Percentiles rank a stretch among this genome's conserved stretches.
Conservation (phyloP, 768 basidiomycete species). For the Glaciozyma martinii region DNA sequence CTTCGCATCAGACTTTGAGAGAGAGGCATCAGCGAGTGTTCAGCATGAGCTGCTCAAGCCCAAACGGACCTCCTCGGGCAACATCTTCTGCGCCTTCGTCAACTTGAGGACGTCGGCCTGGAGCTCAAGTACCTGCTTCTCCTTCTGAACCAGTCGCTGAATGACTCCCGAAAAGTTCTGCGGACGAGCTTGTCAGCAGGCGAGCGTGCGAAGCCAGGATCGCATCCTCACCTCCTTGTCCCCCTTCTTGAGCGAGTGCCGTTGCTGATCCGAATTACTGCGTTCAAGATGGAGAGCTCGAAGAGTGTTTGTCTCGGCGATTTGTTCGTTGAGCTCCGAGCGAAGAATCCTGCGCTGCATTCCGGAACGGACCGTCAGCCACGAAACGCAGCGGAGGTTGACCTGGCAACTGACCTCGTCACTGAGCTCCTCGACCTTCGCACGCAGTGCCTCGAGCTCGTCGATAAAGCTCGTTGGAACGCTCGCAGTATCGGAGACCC, state of each 20-base stretch:
- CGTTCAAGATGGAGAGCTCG: slow-evolving; percentile 48
- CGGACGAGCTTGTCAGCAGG: background rate
- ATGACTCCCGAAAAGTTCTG: slow-evolving; percentile 65
- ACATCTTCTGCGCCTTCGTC: slow-evolving; percentile 51
- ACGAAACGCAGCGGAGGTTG: background rate
- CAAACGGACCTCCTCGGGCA: slow-evolving; percentile 52
- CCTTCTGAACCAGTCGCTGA: slow-evolving; percentile 71
- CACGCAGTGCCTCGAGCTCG: slow-evolving; percentile 55
- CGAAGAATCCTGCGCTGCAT: slow-evolving; percentile 49
- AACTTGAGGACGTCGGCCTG: slow-evolving; percentile 61
- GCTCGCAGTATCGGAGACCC: slow-evolving; percentile 41
- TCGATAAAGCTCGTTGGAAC: slow-evolving; percentile 45
- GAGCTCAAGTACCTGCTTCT: slow-evolving; percentile 69
- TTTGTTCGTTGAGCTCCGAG: slow-evolving; percentile 53
- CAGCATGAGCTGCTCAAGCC: background rate
- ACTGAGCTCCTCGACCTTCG: slow-evolving; percentile 55
- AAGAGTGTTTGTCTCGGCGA: slow-evolving; percentile 60
- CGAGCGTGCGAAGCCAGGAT: background rate
- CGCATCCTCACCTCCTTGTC: slow-evolving; percentile 51
- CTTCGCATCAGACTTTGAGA: slow-evolving; percentile 61
- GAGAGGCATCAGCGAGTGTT: background rate
- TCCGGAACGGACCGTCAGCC: background rate
- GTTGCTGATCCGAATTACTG: background rate
- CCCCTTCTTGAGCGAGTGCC: slow-evolving; percentile 5
- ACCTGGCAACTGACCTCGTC: slow-evolving; percentile 49